Conservation (phyloP, 768 basidiomycete genomes). For the Candolleomyces efflorescens region DNA sequence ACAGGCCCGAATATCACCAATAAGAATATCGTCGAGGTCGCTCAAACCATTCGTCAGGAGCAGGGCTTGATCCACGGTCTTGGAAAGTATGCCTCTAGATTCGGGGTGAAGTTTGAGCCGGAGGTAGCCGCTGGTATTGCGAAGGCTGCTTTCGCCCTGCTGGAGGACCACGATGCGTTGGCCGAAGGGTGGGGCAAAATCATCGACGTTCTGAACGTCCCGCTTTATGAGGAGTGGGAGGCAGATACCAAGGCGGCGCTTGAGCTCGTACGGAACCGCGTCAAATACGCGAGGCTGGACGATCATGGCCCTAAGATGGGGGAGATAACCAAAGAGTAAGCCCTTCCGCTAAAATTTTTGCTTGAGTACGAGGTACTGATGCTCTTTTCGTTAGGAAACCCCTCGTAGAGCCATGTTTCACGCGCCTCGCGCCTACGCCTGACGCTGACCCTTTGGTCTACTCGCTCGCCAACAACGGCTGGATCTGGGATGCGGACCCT, state of each 20-base stretch:
- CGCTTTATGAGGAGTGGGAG: slow-evolving; percentile 84
- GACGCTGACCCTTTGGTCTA: slow-evolving; percentile 52
- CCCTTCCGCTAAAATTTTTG: neutral
- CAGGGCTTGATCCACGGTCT: slow-evolving; percentile 48
- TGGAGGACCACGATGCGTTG: slow-evolving; percentile 46
- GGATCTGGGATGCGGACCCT: slow-evolving; percentile 98
- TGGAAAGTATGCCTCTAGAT: slow-evolving; percentile 59
- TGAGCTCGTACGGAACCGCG: slow-evolving; percentile 67
- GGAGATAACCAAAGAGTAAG: slow-evolving; percentile 70
- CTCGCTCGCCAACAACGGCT: slow-evolving; percentile 95
- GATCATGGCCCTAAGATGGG: slow-evolving; percentile 80
- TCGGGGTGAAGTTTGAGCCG: slow-evolving; percentile 60
- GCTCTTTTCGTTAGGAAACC: slow-evolving; percentile 54
- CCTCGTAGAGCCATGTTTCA: slow-evolving; percentile 91
- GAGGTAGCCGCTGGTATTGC: slow-evolving; percentile 70
- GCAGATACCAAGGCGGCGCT: slow-evolving; percentile 74
- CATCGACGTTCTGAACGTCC: slow-evolving; percentile 84
- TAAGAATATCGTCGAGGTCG: slow-evolving; percentile 62
- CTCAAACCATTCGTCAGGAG: slow-evolving; percentile 53
- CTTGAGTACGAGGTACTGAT: slow-evolving; percentile 4
- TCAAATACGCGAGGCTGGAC: slow-evolving; percentile 81
- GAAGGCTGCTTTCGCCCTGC: slow-evolving; percentile 56
- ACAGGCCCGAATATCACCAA: slow-evolving; percentile 52
- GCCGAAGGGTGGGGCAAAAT: slow-evolving; percentile 72
- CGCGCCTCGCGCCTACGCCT: slow-evolving; percentile 53